Evolutionary conservation across 2,329 filamentous ascomycete species (phyloP).

Genomic region (Apiospora aurea): DNA sequence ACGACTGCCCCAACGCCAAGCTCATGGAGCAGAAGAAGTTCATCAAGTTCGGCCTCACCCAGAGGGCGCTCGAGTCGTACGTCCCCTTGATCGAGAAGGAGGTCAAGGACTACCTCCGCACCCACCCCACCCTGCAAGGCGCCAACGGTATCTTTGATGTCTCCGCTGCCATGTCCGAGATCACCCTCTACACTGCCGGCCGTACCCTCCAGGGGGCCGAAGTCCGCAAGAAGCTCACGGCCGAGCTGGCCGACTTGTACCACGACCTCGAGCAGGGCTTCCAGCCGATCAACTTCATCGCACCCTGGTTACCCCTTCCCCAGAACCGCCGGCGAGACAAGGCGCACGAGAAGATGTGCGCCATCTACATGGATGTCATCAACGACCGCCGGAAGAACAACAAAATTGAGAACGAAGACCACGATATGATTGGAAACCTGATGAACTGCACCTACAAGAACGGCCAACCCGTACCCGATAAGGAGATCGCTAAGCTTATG

Average conservation of each 20-base stretch:
- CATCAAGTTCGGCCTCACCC: slow-evolving; percentile 74
- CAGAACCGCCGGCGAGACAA: slow-evolving; percentile 76
- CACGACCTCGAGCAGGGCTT: slow-evolving; percentile 85
- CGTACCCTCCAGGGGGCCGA: slow-evolving; percentile 78
- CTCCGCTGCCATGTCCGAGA: slow-evolving; percentile 72
- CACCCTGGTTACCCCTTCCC: slow-evolving; percentile 80
- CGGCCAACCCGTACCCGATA: slow-evolving; percentile 71
- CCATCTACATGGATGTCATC: slow-evolving; percentile 77
- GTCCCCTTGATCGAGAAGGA: slow-evolving; percentile 77
- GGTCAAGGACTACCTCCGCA: slow-evolving; percentile 69
- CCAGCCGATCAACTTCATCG: slow-evolving; percentile 80
- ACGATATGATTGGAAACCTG: slow-evolving; percentile 81
- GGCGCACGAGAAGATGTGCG: slow-evolving; percentile 74
- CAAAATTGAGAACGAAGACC: slow-evolving; percentile 48
- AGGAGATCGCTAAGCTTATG: slow-evolving; percentile 85
- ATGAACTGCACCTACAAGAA: slow-evolving; percentile 82
- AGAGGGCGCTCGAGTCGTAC: slow-evolving; percentile 68
- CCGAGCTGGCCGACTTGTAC: slow-evolving; percentile 76
- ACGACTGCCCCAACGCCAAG: slow-evolving; percentile 84
- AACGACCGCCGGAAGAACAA: slow-evolving; percentile 61
- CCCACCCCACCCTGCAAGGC: slow-evolving; percentile 63
- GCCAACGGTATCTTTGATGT: slow-evolving; percentile 69
- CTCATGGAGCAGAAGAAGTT: slow-evolving; percentile 92
- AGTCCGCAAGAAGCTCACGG: slow-evolving; percentile 74
- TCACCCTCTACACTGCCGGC: slow-evolving; percentile 83